A percentile compares a stretch with the other conserved stretches of the same genome.
Evolutionary conservation across 1,284 basidiomycete genomes (phyloP).

Genomic region (Earliella scabrosa): DNA sequence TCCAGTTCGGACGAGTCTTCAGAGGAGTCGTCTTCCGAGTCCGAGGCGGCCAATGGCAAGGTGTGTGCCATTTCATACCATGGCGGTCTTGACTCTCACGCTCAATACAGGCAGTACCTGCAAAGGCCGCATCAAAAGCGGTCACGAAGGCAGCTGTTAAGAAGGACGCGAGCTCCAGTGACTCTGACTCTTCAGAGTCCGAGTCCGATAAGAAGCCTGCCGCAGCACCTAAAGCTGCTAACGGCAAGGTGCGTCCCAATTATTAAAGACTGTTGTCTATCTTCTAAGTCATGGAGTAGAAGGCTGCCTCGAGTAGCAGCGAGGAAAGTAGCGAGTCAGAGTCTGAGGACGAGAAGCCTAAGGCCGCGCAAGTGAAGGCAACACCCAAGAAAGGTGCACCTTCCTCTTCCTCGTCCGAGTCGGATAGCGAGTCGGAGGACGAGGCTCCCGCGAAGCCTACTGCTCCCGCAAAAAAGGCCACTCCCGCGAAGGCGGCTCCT

Average conservation of each 20-base stretch:
- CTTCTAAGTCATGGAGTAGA: too few species aligned
- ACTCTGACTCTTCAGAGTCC: slow-evolving; percentile 33
- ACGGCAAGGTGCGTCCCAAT: slow-evolving; percentile 32
- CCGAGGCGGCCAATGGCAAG: slow-evolving; percentile 22
- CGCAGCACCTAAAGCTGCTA: slow-evolving; percentile 22
- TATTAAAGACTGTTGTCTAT: too few species aligned
- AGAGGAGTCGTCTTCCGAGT: slow-evolving; percentile 18
- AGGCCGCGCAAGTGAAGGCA: slow-evolving; percentile 40
- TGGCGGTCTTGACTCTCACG: too few species aligned
- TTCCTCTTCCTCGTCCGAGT: slow-evolving; percentile 23
- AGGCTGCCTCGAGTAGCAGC: slow-evolving; percentile 14
- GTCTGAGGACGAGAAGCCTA: slow-evolving; percentile 42
- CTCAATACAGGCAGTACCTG: slow-evolving; percentile 4
- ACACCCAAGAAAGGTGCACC: slow-evolving; percentile 31
- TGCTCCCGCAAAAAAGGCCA: slow-evolving; percentile 37
- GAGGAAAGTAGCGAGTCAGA: slow-evolving; percentile 24
- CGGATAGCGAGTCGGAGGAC: slow-evolving; percentile 31
- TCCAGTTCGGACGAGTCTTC: slow-evolving; percentile 18
- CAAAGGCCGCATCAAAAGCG: slow-evolving; percentile 18
- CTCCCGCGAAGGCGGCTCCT: slow-evolving; percentile 31
- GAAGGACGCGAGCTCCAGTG: slow-evolving; percentile 29
- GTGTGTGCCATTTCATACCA: background rate
- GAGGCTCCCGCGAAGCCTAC: slow-evolving; percentile 37
- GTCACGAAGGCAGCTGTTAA: slow-evolving; percentile 18
- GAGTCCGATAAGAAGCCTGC: slow-evolving; percentile 30